Base-by-base conservation (phyloP, 1,139 yeast genomes). In the Hanseniaspora uvarum region DNA sequence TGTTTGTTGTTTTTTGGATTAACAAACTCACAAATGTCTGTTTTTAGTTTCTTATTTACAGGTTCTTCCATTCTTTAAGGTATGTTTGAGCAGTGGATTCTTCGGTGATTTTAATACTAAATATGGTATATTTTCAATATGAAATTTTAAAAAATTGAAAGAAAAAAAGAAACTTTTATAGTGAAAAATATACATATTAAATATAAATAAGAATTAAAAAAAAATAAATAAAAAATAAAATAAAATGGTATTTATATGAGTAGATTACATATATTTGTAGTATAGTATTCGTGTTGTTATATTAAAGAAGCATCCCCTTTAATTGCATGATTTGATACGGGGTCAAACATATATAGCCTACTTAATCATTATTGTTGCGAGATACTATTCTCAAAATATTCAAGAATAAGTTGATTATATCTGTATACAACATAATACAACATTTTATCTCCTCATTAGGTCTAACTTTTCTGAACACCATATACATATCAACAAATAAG, bases 401-500 rank as follows among this genome's bases (percentile, higher is more conserved):
- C 60, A 87, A 68, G 71, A 87, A 87, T 69, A 87, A 74, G 69
- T 87, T 87, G 68, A 87, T 72, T 49, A 87, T 76, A 65, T 87
- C 96, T 72, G 87, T 75, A 67, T 87, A 87, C 57, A 87, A 75
- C 59, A 78, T 72, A 64, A 87, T 80, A 18, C 94, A 79, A 52
- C 94, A 87, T 30, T 84, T 79, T 19, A 89, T 76, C 61, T 86
- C 95, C 62, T 88, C 96, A 60, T 86, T 96, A 57, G 94, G 83
- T 63, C 84, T 85, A 61, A 78, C 83, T 56, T 81, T 83, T 63
- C 86, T 83, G 79, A 87, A 76, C 53, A 92, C 78, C 59, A 79
- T 69, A 68, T 87, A 95, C 28, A 95, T 87, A 66, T 87, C 96
- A 53, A 86, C 79, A 55, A 87, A 69, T 55, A 87, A 77, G 65